Evolutionary conservation across 345 rosid genomes (phyloP).

Genomic region (Pseudoturritis turrita): DNA sequence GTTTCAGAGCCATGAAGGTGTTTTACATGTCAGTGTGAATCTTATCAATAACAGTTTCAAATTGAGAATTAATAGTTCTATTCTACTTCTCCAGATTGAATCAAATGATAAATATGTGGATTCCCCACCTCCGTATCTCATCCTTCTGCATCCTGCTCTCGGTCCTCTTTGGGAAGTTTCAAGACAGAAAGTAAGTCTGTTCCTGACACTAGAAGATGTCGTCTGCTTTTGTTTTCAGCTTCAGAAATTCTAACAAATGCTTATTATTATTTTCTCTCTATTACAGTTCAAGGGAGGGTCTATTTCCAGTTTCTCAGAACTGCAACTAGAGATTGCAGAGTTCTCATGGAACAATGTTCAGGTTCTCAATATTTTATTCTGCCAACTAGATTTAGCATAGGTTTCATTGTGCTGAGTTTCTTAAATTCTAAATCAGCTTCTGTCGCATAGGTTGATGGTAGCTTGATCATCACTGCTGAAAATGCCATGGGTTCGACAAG

Average conservation of each 20-base stretch:
- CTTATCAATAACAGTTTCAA: neutral
- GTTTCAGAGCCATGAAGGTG: neutral
- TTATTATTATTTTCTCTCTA: slow-evolving; percentile 1
- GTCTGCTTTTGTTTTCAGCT: neutral
- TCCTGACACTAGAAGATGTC: neutral
- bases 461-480: slow-evolving; percentile 67
- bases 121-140: slow-evolving; percentile 80
- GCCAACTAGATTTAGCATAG: neutral
- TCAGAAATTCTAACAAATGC: neutral
- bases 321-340: slow-evolving; percentile 85
- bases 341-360: slow-evolving; percentile 86
- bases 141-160: slow-evolving; percentile 88
- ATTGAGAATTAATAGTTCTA: neutral
- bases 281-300: slow-evolving; percentile 74
- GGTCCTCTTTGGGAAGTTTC: slow-evolving; percentile 96
- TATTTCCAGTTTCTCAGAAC: slow-evolving; percentile 68
- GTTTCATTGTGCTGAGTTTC: slow-evolving; percentile 8
- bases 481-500: slow-evolving; percentile 71
- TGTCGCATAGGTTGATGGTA: slow-evolving; percentile 69
- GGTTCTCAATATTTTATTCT: slow-evolving; percentile 37
- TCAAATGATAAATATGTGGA: slow-evolving; percentile 56
- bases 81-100: slow-evolving; percentile 45
- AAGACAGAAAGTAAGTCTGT: slow-evolving; percentile 62
- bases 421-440: neutral
- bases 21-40: neutral